A percentile compares a stretch with the other conserved stretches of the same genome.
phyloP scores from a whole-genome alignment of 2,329 filamentous ascomycete genomes.

The Ophiostoma ulmi region DNA sequence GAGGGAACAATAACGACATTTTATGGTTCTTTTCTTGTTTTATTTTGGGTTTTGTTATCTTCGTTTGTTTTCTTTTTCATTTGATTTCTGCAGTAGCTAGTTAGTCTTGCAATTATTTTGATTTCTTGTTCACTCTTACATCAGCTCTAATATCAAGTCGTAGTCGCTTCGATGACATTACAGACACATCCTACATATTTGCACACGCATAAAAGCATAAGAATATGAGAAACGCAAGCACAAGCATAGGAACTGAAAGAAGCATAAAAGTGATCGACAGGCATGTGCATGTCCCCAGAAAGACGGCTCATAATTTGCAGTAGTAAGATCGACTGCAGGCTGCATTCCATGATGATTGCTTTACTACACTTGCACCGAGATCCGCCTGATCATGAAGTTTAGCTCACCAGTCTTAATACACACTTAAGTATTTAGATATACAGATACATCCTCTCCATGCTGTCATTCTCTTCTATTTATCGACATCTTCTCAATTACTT shows the following conservation, averaged over 20 bases:
- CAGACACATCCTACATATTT: neutral
- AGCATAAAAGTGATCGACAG: constrained; percentile 10
- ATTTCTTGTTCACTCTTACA: neutral
- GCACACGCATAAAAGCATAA: neutral
- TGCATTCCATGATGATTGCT: neutral
- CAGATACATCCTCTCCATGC: neutral
- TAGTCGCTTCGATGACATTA: neutral
- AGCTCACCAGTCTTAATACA: neutral
- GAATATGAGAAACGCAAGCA: neutral
- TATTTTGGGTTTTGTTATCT: neutral
- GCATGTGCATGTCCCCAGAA: constrained; percentile 11
- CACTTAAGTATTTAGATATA: too few species aligned
- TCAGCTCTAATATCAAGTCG: neutral
- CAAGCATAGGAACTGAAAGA: neutral
- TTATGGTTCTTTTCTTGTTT: constrained; percentile 1
- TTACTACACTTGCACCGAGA: neutral
- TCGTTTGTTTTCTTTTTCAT: neutral
- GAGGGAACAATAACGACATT: constrained; percentile 12
- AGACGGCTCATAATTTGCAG: constrained; percentile 6
- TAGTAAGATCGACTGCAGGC: constrained; percentile 5
- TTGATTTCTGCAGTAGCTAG: neutral
- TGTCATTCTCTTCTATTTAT: neutral
- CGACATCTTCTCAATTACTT: neutral
- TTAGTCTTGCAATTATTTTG: neutral
- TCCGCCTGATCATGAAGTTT: neutral